These are phyloP conservation scores for Dothideomycetes sp. DNA, from an alignment of 2,329 filamentous ascomycete species.

Conservation along the genomic window DNA sequence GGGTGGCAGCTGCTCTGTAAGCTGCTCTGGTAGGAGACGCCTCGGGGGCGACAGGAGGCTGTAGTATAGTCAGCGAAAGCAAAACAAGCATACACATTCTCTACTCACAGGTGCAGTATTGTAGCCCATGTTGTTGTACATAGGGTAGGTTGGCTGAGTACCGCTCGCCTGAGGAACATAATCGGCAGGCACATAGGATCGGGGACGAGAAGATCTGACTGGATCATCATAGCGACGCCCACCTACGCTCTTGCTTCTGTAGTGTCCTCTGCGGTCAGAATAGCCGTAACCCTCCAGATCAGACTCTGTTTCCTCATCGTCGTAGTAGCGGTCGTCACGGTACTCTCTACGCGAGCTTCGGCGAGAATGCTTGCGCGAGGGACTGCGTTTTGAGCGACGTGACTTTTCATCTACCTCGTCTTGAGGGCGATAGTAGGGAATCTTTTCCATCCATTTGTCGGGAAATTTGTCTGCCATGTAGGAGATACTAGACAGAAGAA, in stretches of 20 bases:
- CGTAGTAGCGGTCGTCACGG: conserved; percentile 19
- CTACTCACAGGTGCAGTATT: not conserved
- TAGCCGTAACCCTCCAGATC: conserved; percentile 3
- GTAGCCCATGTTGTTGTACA: not conserved
- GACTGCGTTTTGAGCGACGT: conserved; percentile 14
- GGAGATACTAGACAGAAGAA: conserved; percentile 15
- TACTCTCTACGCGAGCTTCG: conserved; percentile 16
- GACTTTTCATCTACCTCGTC: conserved; percentile 18
- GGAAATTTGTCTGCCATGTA: conserved; percentile 28
- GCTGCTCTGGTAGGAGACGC: not conserved
- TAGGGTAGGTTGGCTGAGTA: not conserved
- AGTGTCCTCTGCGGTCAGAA: conserved; percentile 7
- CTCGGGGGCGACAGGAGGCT: not conserved
- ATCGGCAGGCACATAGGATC: conserved; percentile 13
- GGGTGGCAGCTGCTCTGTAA: not conserved
- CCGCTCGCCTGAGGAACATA: conserved; percentile 6
- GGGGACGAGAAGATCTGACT: not conserved
- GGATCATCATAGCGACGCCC: not conserved
- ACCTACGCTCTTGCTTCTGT: conserved; percentile 1
- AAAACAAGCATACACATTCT: too few species aligned
- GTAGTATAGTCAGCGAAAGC: too few species aligned
- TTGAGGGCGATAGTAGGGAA: conserved; percentile 28
- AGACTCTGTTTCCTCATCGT: too few species aligned
- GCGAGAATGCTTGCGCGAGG: conserved; percentile 13
- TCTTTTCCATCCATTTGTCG: conserved; percentile 29